These are phyloP conservation scores for Phaeosphaeria sp. DNA, from an alignment of 2,329 filamentous ascomycete genomes.

Conservation along the genomic window DNA sequence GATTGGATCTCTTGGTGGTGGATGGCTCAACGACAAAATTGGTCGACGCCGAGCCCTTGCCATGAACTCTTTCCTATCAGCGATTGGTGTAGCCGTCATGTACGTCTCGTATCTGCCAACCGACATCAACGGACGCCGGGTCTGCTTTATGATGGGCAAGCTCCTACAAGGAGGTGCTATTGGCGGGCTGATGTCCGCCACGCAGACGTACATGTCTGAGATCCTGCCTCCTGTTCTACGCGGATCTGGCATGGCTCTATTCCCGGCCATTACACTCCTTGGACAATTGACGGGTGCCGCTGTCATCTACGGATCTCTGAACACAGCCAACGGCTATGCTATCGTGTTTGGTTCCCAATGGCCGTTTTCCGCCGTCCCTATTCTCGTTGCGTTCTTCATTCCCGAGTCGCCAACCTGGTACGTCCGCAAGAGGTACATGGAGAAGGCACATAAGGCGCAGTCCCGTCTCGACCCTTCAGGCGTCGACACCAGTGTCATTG, in stretches of 20 bases:
- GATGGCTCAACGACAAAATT: constrained; percentile 35
- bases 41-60: constrained; percentile 33
- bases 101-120: constrained; percentile 36
- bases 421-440: constrained; percentile 51
- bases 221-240: constrained; percentile 56
- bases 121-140: constrained; percentile 30
- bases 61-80: constrained; percentile 32
- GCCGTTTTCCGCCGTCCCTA: constrained; percentile 53
- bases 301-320: constrained; percentile 46
- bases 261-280: constrained; percentile 58
- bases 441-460: constrained; percentile 55
- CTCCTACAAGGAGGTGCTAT: constrained; percentile 56
- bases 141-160: constrained; percentile 54
- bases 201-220: constrained; percentile 60
- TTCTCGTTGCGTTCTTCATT: constrained; percentile 54
- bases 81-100: constrained; percentile 37
- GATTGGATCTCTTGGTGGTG: constrained; percentile 32
- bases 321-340: constrained; percentile 45
- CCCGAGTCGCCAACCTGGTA: constrained; percentile 60
- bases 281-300: constrained; percentile 56
- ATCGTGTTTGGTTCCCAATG: constrained; percentile 56
- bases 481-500: constrained; percentile 37
- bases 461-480: constrained; percentile 56
- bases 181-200: constrained; percentile 51
- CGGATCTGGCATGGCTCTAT: constrained; percentile 57